Conservation (phyloP, 2,329 filamentous ascomycete species). For the Piedraia hortae region DNA sequence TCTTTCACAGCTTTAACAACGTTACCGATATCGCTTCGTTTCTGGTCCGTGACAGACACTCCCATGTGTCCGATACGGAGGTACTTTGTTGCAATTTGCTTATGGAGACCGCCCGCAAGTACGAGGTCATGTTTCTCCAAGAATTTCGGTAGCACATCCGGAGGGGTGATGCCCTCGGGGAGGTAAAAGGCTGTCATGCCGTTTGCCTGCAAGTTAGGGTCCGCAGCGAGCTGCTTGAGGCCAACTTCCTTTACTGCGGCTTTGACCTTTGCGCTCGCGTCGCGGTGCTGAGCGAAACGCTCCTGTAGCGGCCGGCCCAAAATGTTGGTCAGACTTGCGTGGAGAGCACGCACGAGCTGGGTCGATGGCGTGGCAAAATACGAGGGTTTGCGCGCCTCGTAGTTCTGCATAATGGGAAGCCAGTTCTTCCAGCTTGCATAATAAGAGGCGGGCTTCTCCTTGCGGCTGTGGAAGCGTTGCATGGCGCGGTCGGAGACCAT, state of each 20-base stretch:
- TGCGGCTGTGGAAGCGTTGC: constrained; percentile 49
- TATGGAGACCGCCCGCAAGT: constrained; percentile 87
- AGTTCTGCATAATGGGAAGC: constrained; percentile 95
- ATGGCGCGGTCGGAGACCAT: constrained; percentile 83
- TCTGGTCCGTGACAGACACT: constrained; percentile 62
- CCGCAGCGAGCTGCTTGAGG: constrained; percentile 58
- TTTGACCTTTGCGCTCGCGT: constrained; percentile 65
- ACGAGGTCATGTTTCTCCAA: constrained; percentile 56
- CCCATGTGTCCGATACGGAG: constrained; percentile 97
- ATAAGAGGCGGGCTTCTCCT: constrained; percentile 61
- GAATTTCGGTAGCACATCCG: constrained; percentile 63
- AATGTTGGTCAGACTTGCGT: constrained; percentile 71
- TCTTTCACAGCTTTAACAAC: constrained; percentile 54
- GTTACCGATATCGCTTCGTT: constrained; percentile 55
- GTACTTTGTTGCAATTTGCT: constrained; percentile 80
- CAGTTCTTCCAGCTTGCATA: constrained; percentile 96
- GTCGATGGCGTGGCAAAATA: constrained; percentile 96
- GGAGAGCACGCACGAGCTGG: constrained; percentile 73
- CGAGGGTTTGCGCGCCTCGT: constrained; percentile 87
- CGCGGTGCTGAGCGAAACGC: constrained; percentile 57
- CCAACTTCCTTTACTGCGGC: constrained; percentile 53
- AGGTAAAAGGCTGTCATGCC: constrained; percentile 96
- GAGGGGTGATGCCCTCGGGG: constrained; percentile 52
- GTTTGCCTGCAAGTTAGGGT: constrained; percentile 77
- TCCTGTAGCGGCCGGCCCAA: constrained; percentile 52